Conservation (phyloP, 2,329 filamentous ascomycete genomes). For the Aspergillus sp. region DNA sequence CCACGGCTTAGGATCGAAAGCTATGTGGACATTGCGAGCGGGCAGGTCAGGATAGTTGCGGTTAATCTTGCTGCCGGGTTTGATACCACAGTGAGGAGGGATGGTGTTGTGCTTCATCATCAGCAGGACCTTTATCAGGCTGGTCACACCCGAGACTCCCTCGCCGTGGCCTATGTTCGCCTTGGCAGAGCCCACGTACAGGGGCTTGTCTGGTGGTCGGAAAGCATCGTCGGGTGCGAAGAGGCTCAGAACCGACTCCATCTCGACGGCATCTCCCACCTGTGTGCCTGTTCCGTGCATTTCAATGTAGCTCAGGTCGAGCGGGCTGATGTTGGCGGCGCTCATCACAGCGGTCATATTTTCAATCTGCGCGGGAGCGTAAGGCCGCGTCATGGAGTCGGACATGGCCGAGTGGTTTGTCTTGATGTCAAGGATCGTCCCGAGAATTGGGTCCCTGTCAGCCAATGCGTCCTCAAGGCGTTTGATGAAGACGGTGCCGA, state of each 20-base stretch:
- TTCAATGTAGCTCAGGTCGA: slow-evolving; percentile 30
- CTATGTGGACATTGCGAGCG: slow-evolving; percentile 20
- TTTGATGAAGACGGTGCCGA: slow-evolving; percentile 44
- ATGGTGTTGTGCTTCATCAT: slow-evolving; percentile 57
- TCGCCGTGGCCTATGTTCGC: slow-evolving; percentile 41
- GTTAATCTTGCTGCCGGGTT: slow-evolving; percentile 29
- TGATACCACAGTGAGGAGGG: slow-evolving; percentile 59
- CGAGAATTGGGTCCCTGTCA: slow-evolving; percentile 38
- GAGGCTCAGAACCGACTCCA: slow-evolving; percentile 27
- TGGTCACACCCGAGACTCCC: slow-evolving; percentile 20
- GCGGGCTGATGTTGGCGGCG: too few species aligned
- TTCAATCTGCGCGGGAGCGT: slow-evolving; percentile 32
- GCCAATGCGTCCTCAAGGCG: slow-evolving; percentile 40
- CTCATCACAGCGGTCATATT: too few species aligned
- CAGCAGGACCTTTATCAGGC: slow-evolving; percentile 53
- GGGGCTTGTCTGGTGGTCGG: slow-evolving; percentile 39
- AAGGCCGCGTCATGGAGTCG: slow-evolving; percentile 35
- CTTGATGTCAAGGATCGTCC: slow-evolving; percentile 32
- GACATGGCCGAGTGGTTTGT: slow-evolving; percentile 41
- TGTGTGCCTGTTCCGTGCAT: slow-evolving; percentile 36
- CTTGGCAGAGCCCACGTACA: slow-evolving; percentile 52
- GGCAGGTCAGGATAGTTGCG: slow-evolving; percentile 22
- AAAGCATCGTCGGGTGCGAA: slow-evolving; percentile 35
- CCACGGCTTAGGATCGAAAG: slow-evolving; percentile 34
- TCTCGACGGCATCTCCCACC: slow-evolving; percentile 31